Evolutionary conservation across 106 monocot genomes (phyloP).

Genomic region (Iris macrosiphon): DNA sequence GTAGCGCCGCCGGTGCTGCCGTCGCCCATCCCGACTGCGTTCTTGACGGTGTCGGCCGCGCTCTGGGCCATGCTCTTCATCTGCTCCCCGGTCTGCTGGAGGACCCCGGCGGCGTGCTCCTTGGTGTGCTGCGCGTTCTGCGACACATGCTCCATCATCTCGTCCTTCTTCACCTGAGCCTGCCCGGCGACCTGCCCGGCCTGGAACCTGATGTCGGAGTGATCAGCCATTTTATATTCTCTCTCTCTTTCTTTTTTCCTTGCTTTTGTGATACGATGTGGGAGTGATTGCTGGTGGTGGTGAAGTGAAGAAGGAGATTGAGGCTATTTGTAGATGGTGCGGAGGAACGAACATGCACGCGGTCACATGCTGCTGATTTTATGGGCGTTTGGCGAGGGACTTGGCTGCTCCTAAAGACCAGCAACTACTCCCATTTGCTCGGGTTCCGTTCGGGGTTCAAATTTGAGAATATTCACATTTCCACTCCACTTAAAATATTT

Average conservation of each 20-base stretch:
- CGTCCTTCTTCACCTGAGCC: conserved; percentile 43
- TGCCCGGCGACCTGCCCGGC: conserved; percentile 37
- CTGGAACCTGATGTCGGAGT: conserved; percentile 16
- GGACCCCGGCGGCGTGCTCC: conserved; percentile 22
- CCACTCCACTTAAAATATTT: too few relatives aligned
- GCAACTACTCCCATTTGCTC: too few relatives aligned
- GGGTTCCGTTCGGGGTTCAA: too few relatives aligned
- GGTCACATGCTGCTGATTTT: too few relatives aligned
- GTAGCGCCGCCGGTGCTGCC: background rate
- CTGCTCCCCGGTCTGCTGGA: conserved; percentile 26
- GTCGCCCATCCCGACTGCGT: conserved; percentile 25
- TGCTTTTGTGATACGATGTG: too few relatives aligned
- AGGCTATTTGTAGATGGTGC: too few relatives aligned
- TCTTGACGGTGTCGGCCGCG: conserved; percentile 26
- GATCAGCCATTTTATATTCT: conserved; percentile 22
- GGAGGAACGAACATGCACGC: too few relatives aligned
- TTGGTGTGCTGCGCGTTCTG: conserved; percentile 7
- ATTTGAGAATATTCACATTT: too few relatives aligned
- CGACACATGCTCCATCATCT: conserved; percentile 13
- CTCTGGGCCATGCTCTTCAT: conserved; percentile 28
- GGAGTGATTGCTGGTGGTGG: too few relatives aligned
- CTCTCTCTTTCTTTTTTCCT: background rate
- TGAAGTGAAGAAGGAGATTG: too few relatives aligned
- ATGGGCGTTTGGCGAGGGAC: too few relatives aligned
- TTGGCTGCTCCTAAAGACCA: too few relatives aligned